Evolutionary conservation across 345 rosid genomes (phyloP).

Genomic region (Trapa bicornis): DNA sequence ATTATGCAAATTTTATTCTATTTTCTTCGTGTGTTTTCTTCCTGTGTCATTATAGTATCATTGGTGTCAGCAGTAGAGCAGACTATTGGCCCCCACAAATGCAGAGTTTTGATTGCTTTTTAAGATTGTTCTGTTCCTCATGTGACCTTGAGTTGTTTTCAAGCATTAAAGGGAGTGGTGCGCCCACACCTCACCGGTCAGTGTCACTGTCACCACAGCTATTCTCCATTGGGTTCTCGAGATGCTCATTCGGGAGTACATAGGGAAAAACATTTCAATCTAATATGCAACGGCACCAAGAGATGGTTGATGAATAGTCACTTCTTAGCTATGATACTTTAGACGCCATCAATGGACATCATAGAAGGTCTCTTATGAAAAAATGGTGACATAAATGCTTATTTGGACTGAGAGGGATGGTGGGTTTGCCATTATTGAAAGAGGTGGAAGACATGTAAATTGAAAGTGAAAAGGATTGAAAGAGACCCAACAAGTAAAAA

Average conservation of each 20-base stretch:
- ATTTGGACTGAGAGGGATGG: neutral
- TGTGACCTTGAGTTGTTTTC: neutral
- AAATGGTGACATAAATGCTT: too few species aligned
- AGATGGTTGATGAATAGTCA: too few species aligned
- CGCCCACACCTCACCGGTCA: neutral
- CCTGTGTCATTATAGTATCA: neutral
- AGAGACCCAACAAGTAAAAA: conserved; percentile 27
- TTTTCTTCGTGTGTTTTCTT: too few species aligned
- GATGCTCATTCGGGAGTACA: neutral
- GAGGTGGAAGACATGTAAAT: neutral
- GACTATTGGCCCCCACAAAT: neutral
- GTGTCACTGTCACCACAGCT: neutral
- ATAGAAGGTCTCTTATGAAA: too few species aligned
- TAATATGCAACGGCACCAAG: too few species aligned
- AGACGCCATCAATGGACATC: too few species aligned
- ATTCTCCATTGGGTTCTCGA: neutral
- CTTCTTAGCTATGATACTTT: too few species aligned
- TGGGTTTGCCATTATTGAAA: neutral
- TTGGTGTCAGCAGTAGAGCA: neutral
- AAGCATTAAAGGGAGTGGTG: neutral
- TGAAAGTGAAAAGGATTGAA: conserved; percentile 4
- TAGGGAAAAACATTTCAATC: too few species aligned
- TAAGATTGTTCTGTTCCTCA: neutral
- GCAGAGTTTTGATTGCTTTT: neutral
- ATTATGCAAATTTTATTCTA: neutral